These are phyloP conservation scores for Eucalyptus tenuipes DNA, from an alignment of 345 rosid species.

Conservation along the genomic window DNA sequence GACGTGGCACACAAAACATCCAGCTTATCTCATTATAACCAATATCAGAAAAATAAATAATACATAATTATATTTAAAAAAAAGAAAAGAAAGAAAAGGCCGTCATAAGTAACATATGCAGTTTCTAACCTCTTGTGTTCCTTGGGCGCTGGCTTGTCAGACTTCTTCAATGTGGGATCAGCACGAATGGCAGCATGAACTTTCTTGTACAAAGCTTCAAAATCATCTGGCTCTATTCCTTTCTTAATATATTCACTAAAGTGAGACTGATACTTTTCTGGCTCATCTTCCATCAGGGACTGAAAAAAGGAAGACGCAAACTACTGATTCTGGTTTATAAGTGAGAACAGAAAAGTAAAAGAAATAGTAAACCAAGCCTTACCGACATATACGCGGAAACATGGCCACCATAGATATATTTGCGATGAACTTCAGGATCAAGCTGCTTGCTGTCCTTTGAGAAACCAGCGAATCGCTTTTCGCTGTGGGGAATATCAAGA, in stretches of 20 bases:
- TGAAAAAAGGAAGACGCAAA: not conserved
- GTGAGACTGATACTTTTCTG: conserved; percentile 63
- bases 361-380: not conserved
- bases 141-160: conserved; percentile 37
- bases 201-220: conserved; percentile 57
- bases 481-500: conserved; percentile 80
- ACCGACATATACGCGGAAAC: conserved; percentile 69
- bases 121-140: conserved; percentile 43
- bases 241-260: conserved; percentile 51
- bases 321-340: not conserved
- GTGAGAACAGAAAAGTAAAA: not conserved
- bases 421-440: conserved; percentile 68
- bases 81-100: not conserved
- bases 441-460: conserved; percentile 57
- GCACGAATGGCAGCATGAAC: conserved; percentile 77
- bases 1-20: not conserved
- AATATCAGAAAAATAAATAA: no score
- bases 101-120: not conserved
- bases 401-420: conserved; percentile 73
- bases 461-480: conserved; percentile 83
- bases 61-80: not conserved
- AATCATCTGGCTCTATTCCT: conserved; percentile 43
- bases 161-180: conserved; percentile 39
- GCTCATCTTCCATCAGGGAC: conserved; percentile 53
- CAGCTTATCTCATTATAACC: not conserved